phyloP scores from a whole-genome alignment of 176 grass and related monocot species.

The Otatea glauca region DNA sequence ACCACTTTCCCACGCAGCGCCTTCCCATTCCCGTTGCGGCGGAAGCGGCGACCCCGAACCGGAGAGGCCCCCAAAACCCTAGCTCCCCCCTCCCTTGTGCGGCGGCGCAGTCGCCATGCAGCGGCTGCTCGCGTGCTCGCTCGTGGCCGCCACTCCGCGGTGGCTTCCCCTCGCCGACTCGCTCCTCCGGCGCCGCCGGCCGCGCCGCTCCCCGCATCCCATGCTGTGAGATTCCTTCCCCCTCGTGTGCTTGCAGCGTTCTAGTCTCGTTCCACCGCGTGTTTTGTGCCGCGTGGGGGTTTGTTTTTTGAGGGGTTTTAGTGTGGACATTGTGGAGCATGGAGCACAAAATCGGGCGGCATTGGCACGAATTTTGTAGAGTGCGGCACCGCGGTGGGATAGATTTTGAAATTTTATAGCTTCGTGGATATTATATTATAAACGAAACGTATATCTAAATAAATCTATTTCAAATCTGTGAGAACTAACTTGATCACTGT shows the following conservation, averaged over 20 bases:
- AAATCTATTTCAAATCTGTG: not conserved
- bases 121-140: conserved; percentile 64
- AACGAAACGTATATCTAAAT: not conserved
- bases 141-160: conserved; percentile 71
- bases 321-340: not conserved
- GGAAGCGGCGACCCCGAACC: not conserved
- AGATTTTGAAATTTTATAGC: no score
- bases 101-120: conserved; percentile 69
- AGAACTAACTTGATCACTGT: no score
- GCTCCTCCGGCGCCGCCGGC: conserved; percentile 50
- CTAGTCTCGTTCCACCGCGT: not conserved
- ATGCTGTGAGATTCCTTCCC: conserved; percentile 50
- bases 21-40: conserved; percentile 25
- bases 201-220: conserved; percentile 46
- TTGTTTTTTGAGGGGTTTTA: not conserved
- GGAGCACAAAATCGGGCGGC: no score
- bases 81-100: not conserved
- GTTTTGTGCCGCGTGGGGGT: not conserved
- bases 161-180: conserved; percentile 67
- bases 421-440: no score
- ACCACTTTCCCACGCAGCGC: not conserved
- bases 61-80: conserved; percentile 28
- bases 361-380: no score
- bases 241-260: not conserved
- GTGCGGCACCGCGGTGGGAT: no score